Evolutionary conservation across 495 filamentous ascomycete genomes (phyloP), one percentile per base, ranked within the genome.

Genomic region (Thermochaetoides thermophila): DNA sequence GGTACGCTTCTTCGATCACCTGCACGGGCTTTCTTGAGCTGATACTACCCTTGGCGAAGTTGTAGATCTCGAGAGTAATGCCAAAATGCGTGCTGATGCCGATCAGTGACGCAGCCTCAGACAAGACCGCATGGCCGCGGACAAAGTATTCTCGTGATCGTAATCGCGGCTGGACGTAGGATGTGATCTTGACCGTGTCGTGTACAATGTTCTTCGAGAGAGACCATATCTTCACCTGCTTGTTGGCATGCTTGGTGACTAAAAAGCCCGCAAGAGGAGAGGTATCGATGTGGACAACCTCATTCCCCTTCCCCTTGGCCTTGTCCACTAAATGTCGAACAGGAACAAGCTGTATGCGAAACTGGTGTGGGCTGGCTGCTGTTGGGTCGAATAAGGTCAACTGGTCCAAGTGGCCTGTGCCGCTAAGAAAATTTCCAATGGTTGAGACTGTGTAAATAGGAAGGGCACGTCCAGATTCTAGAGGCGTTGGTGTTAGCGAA

Each of bases 61-160:
- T 50, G 44, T 45, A 44, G 20, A 53, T 48, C 22, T 53, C 49
- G 11, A 53, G 44, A 0, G 38, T 43, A 10, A 53, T 20, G 17
- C 49, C 49, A 22, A 53, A 50, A 40, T 53, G 49, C 5, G 44
- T 48, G 4, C 44, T 43, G 17, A 50, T 38, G 7, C 33, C 47
- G n/a, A 53, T 40, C 1, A 53, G 44, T 4, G 36, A 37, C 16
- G 41, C 41, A 10, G 29, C 39, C 23, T 53, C 47, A 2, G 49
- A 53, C 3, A 53, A 27, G 15, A 53, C 42, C 3, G 44, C 39
- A 31, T 53, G 49, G 33, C 44, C 45, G 26, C 49, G 46, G 26
- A 53, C 39, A 13, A 48, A 50, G 28, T 53, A 53, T 26, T 53
- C 49, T 15, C 49, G 41, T 0, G 49, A 50, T 7, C 47, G 47